Evolutionary conservation across 2,329 filamentous ascomycete genomes (phyloP).

Genomic region (Fusarium drepaniforme): DNA sequence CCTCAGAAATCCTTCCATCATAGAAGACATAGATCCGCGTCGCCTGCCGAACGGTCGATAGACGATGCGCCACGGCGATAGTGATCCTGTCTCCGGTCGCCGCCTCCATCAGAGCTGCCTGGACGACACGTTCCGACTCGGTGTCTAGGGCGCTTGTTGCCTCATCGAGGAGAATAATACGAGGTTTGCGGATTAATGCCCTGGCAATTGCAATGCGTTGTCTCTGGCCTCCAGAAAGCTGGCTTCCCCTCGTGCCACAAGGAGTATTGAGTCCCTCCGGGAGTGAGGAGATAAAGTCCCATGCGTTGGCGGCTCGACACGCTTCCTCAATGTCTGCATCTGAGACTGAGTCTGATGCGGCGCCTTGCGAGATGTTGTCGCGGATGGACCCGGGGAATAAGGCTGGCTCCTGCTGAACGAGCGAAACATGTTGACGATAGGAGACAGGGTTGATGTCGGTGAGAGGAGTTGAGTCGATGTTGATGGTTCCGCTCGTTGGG

Average conservation of each 20-base stretch:
- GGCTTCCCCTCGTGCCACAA: constrained; percentile 72
- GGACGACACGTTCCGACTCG: constrained; percentile 70
- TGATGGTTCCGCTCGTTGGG: constrained; percentile 47
- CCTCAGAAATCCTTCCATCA: constrained; percentile 65
- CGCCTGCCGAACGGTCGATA: constrained; percentile 70
- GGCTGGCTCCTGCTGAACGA: constrained; percentile 55
- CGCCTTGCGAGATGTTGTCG: constrained; percentile 65
- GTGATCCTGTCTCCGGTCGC: constrained; percentile 67
- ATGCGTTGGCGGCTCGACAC: constrained; percentile 60
- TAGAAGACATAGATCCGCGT: constrained; percentile 71
- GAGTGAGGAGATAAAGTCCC: constrained; percentile 54
- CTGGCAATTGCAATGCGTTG: constrained; percentile 77
- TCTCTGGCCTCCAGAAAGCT: constrained; percentile 75
- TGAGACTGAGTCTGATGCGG: constrained; percentile 29
- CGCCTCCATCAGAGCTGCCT: constrained; percentile 60
- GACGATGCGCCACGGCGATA: constrained; percentile 69
- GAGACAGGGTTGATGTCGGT: constrained; percentile 37
- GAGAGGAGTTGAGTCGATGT: constrained; percentile 44
- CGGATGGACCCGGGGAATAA: constrained; percentile 63
- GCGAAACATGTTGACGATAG: constrained; percentile 51
- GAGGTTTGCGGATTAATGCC: constrained; percentile 71
- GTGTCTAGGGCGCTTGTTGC: constrained; percentile 71
- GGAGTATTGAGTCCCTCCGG: constrained; percentile 65
- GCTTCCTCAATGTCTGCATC: constrained; percentile 53
- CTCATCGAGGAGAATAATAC: constrained; percentile 75